A percentile compares a stretch with the other conserved stretches of the same genome.
phyloP scores from a whole-genome alignment of 495 filamentous ascomycete species.

The Usnea hakonensis region DNA sequence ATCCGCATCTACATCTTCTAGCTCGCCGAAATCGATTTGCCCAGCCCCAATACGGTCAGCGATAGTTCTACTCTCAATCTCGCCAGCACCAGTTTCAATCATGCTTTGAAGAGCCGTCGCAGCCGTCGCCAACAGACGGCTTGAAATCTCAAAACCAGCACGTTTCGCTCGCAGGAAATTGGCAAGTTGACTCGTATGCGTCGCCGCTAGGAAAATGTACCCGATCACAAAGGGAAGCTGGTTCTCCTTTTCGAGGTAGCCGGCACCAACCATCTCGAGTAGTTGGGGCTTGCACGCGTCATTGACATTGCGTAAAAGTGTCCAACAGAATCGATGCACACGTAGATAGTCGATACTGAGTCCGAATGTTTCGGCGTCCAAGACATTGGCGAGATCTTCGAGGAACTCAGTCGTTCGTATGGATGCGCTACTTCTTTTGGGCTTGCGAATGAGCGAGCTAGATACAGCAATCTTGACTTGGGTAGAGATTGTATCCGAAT shows the following conservation, averaged over 20 bases:
- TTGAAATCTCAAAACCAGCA: not conserved
- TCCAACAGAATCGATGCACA: conserved; percentile 36
- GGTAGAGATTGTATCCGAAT: not conserved
- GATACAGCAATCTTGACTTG: conserved; percentile 6
- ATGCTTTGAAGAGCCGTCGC: not conserved
- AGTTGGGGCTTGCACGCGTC: conserved; percentile 26
- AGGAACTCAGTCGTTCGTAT: conserved; percentile 15
- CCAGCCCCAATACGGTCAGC: not conserved
- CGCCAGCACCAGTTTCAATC: conserved; percentile 7
- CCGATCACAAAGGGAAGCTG: conserved; percentile 36
- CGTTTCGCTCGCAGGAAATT: not conserved
- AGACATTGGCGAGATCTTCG: conserved; percentile 3
- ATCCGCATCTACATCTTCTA: not conserved
- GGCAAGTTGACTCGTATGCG: conserved; percentile 3
- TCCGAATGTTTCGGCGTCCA: conserved; percentile 27
- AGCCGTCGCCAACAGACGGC: not conserved
- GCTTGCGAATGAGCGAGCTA: not conserved
- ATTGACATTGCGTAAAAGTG: conserved; percentile 28
- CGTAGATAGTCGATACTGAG: conserved; percentile 34
- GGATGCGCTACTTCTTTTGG: not conserved
- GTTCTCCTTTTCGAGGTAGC: conserved; percentile 32
- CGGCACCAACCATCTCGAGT: conserved; percentile 25
- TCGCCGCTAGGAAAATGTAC: conserved; percentile 33
- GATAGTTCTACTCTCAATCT: conserved; percentile 1
- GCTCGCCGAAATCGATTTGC: not conserved